These are phyloP conservation scores for Protostelium mycophagum DNA, from an alignment of 78 protist genomes.

Conservation along the genomic window DNA sequence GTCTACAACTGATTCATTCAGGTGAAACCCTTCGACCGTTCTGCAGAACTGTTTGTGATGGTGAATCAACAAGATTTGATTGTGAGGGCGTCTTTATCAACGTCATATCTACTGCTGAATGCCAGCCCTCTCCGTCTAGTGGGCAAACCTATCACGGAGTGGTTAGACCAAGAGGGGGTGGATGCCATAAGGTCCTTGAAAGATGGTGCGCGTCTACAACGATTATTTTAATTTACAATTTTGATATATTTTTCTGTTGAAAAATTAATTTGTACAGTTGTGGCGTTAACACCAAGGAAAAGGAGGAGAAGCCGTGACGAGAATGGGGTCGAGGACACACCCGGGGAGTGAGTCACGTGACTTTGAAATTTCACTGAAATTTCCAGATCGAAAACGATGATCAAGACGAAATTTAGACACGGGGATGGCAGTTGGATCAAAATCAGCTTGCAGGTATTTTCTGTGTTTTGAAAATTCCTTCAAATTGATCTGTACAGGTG, in stretches of 20 bases:
- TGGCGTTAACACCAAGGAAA: too few relatives aligned
- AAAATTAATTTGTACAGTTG: too few relatives aligned
- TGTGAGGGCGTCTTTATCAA: background rate
- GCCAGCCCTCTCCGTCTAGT: background rate
- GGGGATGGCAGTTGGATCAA: background rate
- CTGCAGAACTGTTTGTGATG: background rate
- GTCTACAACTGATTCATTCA: too few relatives aligned
- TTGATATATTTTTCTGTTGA: too few relatives aligned
- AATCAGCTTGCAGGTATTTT: background rate
- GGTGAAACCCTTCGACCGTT: background rate
- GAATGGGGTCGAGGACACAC: too few relatives aligned
- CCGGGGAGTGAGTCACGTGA: too few relatives aligned
- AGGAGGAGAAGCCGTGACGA: too few relatives aligned
- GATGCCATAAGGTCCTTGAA: too few relatives aligned
- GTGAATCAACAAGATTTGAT: background rate
- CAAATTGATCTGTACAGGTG: background rate
- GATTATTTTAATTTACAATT: too few relatives aligned
- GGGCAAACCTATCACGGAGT: background rate
- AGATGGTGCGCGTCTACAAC: too few relatives aligned
- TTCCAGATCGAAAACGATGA: too few relatives aligned
- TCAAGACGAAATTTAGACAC: background rate
- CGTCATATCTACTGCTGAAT: background rate
- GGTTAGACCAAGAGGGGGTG: background rate
- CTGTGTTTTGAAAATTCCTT: background rate
- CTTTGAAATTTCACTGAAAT: too few relatives aligned